phyloP scores from a whole-genome alignment of 495 filamentous ascomycete genomes.

The Parmelia sp. region DNA sequence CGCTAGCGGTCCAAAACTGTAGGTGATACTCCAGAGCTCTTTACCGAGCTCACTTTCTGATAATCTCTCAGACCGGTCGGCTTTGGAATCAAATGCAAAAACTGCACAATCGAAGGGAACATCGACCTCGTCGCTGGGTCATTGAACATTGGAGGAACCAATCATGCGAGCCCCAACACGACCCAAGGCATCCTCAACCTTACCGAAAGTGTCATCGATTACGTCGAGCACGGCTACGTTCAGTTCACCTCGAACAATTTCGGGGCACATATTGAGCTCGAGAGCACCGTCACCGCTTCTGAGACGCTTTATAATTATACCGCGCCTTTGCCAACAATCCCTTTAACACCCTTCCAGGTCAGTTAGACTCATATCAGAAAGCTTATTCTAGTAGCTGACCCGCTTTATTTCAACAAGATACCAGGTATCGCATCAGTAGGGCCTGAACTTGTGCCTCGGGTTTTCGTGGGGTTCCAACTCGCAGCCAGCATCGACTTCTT shows the following conservation, averaged over 20 bases:
- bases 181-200: conserved; percentile 6
- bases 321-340: conserved; percentile 27
- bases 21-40: neutral
- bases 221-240: conserved; percentile 28
- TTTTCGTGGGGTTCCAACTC: conserved; percentile 22
- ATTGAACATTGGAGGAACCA: conserved; percentile 17
- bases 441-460: conserved; percentile 24
- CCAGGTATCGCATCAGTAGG: conserved; percentile 31
- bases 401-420: too few relatives aligned
- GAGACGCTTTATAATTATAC: conserved; percentile 15
- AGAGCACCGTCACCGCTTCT: conserved; percentile 19
- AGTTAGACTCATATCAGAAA: neutral
- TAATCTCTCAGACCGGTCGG: conserved; percentile 13
- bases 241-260: conserved; percentile 26
- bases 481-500: conserved; percentile 26
- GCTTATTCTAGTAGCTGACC: neutral
- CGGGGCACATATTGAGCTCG: conserved; percentile 32
- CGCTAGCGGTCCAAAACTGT: conserved; percentile 15
- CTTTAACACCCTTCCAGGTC: conserved; percentile 29
- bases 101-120: conserved; percentile 28
- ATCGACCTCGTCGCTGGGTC: conserved; percentile 29
- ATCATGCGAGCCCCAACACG: conserved; percentile 3
- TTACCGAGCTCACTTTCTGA: neutral
- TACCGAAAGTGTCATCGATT: conserved; percentile 20
- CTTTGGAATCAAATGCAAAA: conserved; percentile 30